These are phyloP conservation scores for Blastomyces gilchristii DNA, from an alignment of 2,329 filamentous ascomycete species.

Conservation along the genomic window DNA sequence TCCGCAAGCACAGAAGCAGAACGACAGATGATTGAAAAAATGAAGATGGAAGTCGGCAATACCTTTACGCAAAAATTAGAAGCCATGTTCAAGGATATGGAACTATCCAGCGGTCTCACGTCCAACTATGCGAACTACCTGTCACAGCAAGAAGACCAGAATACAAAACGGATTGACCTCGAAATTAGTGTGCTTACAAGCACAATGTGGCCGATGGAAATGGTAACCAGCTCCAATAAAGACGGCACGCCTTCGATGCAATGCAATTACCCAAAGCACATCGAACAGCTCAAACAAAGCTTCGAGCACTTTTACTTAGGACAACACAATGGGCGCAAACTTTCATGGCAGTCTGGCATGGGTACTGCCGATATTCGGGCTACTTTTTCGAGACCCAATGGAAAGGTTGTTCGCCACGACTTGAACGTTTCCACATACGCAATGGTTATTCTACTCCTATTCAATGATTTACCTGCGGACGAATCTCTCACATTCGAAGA, in stretches of 20 bases:
- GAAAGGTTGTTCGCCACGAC: conserved; percentile 71
- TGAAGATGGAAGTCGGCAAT: conserved; percentile 94
- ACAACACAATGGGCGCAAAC: conserved; percentile 75
- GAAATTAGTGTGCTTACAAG: conserved; percentile 77
- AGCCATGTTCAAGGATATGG: conserved; percentile 96
- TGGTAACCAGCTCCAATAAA: conserved; percentile 54
- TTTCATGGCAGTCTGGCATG: conserved; percentile 70
- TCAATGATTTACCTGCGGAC: conserved; percentile 60
- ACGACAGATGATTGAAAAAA: conserved; percentile 87
- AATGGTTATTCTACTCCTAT: conserved; percentile 81
- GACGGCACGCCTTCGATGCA: conserved; percentile 36
- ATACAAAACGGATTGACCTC: conserved; percentile 62
- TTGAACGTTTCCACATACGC: conserved; percentile 85
- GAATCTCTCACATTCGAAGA: conserved; percentile 56
- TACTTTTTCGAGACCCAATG: conserved; percentile 59
- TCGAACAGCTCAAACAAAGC: conserved; percentile 66
- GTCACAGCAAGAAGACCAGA: conserved; percentile 45
- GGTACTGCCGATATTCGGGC: conserved; percentile 83
- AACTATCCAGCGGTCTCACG: conserved; percentile 73
- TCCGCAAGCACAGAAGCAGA: conserved; percentile 87
- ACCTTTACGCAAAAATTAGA: conserved; percentile 89
- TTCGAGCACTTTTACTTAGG: conserved; percentile 83
- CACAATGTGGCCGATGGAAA: conserved; percentile 89
- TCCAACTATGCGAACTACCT: conserved; percentile 64
- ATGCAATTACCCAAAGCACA: conserved; percentile 64